Evolutionary conservation across 129 eudicot genomes (phyloP), one percentile per base, ranked within the genome.

Genomic region (Lactuca saligna): DNA sequence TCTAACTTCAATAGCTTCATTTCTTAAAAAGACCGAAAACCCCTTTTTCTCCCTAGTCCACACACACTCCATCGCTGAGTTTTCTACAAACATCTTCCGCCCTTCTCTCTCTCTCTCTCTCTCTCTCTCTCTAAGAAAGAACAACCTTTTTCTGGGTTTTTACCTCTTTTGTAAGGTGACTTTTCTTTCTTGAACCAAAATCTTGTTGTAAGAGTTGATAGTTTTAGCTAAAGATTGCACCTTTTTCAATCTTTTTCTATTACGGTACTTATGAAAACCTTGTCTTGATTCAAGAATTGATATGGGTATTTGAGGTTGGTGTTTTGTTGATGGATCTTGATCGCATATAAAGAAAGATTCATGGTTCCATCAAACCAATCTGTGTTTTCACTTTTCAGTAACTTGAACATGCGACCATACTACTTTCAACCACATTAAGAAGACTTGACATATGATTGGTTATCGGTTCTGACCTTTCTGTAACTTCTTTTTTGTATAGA

Each of bases 111-210:
- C 56, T 32, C 16, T 17, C 35, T 65, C 46, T 53, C 78, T 41
- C 73, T 58, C 78, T 59, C 51, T 46, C 51, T 46, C 51, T 59
- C 63, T 14, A 59, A 53, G 65, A 69, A 69, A 76, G 64, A 76
- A 61, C 81, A 69, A 3, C 75, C 65, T 67, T 57, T 66, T 61
- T 67, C 78, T 78, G 74, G 78, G 74, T 50, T 59, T 74, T 62
- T 68, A 34, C 77, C 74, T 84, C 58, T 70, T 70, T 44, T 57
- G 76, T 80, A 70, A 74, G 74, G 63, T 71, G 57, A 50, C 69
- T 50, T 56, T 55, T 78, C 64, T 54, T 78, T 73, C 63, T 39
- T 76, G 70, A 68, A 68, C 57, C 51, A 75, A 75, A 51, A 76
- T 51, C 75, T 75, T 31, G 49, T 61, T 61, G 57, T 39, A 76